Evolutionary conservation across 140 eudicot species (phyloP).

Genomic region (Ambrosia hybrid): DNA sequence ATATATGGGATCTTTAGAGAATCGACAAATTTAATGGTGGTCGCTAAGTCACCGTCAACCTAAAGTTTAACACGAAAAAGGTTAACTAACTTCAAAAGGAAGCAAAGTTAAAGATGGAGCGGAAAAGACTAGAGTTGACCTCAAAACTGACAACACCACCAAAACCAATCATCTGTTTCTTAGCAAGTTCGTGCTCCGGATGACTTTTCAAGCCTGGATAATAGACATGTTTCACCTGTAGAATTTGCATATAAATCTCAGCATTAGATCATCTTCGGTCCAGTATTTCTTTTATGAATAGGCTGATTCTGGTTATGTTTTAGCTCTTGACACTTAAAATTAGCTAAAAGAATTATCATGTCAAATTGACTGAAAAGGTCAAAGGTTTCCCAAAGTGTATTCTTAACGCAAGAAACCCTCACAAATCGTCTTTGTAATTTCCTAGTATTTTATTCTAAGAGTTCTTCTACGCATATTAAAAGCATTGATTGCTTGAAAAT

Average conservation of each 20-base stretch:
- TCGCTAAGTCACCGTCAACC: slow-evolving; percentile 78
- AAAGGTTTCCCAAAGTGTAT: not conserved
- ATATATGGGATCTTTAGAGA: slow-evolving; percentile 75
- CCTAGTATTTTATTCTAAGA: not conserved
- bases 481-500: no score
- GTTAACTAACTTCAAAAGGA: slow-evolving; percentile 2
- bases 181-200: slow-evolving; percentile 80
- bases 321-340: not conserved
- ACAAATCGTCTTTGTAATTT: not conserved
- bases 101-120: not conserved
- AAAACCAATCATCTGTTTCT: slow-evolving; percentile 87
- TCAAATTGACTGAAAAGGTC: slow-evolving; percentile 2
- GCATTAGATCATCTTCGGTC: not conserved
- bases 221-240: slow-evolving; percentile 87
- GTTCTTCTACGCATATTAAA: no score
- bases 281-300: not conserved
- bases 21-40: slow-evolving; percentile 77
- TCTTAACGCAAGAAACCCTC: not conserved
- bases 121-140: slow-evolving; percentile 40
- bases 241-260: slow-evolving; percentile 5
- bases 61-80: slow-evolving; percentile 17
- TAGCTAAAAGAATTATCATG: not conserved
- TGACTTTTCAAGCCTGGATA: slow-evolving; percentile 93
- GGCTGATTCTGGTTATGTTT: not conserved
- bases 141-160: slow-evolving; percentile 98